Evolutionary conservation across 1,284 basidiomycete genomes (phyloP), one percentile per base, ranked within the genome.

Genomic region (Flammula alnicola): DNA sequence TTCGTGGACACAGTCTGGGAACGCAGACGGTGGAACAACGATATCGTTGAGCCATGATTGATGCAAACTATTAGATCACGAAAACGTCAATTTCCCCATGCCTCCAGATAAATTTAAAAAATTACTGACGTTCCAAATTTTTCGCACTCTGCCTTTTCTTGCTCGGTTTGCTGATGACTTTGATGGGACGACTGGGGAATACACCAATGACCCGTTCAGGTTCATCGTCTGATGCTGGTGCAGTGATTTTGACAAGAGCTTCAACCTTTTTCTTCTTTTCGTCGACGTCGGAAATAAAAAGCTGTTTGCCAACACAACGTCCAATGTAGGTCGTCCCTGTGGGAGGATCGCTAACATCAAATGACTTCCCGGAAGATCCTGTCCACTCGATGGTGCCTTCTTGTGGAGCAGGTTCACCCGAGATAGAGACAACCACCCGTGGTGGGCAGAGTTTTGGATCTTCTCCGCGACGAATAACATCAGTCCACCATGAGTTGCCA

Each of bases 1-100:
- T 95, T 93, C 8, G 96, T 98, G 3, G 91, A 93, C n/a, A 91
- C 91, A 2, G 90, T 94, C 73, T 94, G 95, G 1, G 94, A 94
- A 46, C 94, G 86, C 56, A 96, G 75, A 14, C 96, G 88, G 68
- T 98, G 95, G 80, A 96, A 98, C 41, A 98, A 73, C 3, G 95
- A 95, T 49, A 98, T 90, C 2, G 94, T 95, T 9, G 94, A 93
- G 20, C 95, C 96, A 70, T 98, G 95, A 68, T 91, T 91, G 68
- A 98, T 93, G 67, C 93, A 93, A 51, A 96, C 93, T 93, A 65
- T 49, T 57, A 26, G 55, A 59, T 56, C 36, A 40, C 49, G 48
- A 53, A 36, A 42, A 38, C 36, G 29, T 52, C 36, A 46, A 30
- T 49, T 36, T 19, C 41, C 14, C 40, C 49, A 41, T 25, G 31